Conservation (phyloP, 306 rosid genomes). For the Prunus persica region Prunus_persica_NCBIv2 NC_034015.1:8267501-8268000, state of each 20-base stretch:
- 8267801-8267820: no score
- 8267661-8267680: slow-evolving; percentile 51
- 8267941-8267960: no score
- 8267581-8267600: background rate
- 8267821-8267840: no score
- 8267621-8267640: slow-evolving; percentile 2
- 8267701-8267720: slow-evolving; percentile 73
- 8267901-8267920: no score
- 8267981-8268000: no score
- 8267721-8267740: slow-evolving; percentile 17
- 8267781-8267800: background rate
- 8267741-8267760: background rate
- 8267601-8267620: background rate
- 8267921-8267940: no score
- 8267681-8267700: slow-evolving; percentile 89
- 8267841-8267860: no score
- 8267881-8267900: no score
- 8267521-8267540: background rate
- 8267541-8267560: background rate
- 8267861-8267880: no score
- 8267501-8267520: background rate
- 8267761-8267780: background rate
- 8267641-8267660: slow-evolving; percentile 6
- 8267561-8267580: background rate
- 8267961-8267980: no score